Evolutionary conservation across 2,329 filamentous ascomycete genomes (phyloP).

Genomic region (Aspergillus pseudoterreus): DNA sequence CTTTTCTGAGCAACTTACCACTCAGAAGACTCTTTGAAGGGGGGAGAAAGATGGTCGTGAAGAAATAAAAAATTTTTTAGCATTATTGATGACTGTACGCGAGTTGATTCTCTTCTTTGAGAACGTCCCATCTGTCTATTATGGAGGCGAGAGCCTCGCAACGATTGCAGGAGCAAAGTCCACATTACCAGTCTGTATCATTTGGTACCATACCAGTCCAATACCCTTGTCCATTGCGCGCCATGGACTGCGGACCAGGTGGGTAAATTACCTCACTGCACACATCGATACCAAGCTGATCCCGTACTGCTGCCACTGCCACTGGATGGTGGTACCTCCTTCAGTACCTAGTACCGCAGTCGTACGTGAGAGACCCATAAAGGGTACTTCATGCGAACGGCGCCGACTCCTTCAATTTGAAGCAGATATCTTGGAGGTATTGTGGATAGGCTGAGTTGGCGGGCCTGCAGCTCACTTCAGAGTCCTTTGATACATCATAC

Average conservation of each 20-base stretch:
- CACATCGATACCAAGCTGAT: neutral
- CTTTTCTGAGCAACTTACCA: neutral
- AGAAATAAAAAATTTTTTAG: too few species aligned
- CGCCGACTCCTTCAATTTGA: neutral
- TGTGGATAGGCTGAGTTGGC: neutral
- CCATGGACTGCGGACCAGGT: neutral
- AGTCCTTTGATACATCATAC: neutral
- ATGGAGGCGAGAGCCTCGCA: too few species aligned
- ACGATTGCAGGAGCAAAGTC: too few species aligned
- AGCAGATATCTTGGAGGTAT: neutral
- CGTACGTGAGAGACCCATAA: neutral
- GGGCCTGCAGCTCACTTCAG: neutral
- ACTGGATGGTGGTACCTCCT: neutral
- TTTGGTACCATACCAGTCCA: too few species aligned
- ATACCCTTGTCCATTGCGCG: too few species aligned
- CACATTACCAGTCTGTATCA: too few species aligned
- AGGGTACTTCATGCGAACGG: neutral
- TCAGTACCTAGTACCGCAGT: neutral
- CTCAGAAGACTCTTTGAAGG: too few species aligned
- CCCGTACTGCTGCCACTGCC: neutral
- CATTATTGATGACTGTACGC: too few species aligned
- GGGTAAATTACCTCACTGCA: conserved; percentile 3
- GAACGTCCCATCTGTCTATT: too few species aligned
- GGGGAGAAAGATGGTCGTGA: too few species aligned
- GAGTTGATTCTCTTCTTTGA: too few species aligned